These are phyloP conservation scores for Fulvia fulva DNA, from an alignment of 2,329 filamentous ascomycete genomes.

Conservation along the genomic window DNA sequence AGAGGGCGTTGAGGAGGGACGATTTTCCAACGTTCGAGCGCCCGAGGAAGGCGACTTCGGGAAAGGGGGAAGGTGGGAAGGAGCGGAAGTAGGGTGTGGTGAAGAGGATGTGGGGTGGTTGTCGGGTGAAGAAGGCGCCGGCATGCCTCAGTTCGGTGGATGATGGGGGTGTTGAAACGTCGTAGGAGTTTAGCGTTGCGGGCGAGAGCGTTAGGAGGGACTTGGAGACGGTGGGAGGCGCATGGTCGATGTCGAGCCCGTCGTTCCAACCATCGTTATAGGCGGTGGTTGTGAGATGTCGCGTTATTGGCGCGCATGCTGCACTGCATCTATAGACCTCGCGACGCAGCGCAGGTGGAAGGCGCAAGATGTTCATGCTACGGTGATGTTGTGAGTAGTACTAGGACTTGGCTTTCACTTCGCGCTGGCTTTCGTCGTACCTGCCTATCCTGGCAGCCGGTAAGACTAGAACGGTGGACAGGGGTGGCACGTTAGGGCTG, in stretches of 20 bases:
- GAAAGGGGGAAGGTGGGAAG: slow-evolving; percentile 51
- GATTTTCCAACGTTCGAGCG: slow-evolving; percentile 69
- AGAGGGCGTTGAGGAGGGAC: slow-evolving; percentile 61
- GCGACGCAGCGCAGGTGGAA: slow-evolving; percentile 24
- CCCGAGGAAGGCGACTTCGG: slow-evolving; percentile 64
- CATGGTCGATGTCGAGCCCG: background rate
- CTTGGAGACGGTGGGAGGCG: background rate
- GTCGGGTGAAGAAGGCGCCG: slow-evolving; percentile 43
- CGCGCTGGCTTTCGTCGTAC: background rate
- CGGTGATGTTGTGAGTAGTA: background rate
- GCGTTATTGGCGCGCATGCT: slow-evolving; percentile 1
- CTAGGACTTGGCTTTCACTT: background rate
- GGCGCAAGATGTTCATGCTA: slow-evolving; percentile 29
- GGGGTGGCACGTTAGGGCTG: background rate
- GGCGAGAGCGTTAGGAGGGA: slow-evolving; percentile 28
- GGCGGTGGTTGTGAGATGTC: slow-evolving; percentile 2
- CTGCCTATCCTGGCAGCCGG: background rate
- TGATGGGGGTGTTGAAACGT: slow-evolving; percentile 29
- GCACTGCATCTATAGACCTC: slow-evolving; percentile 4
- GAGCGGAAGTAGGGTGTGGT: slow-evolving; percentile 57
- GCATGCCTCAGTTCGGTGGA: slow-evolving; percentile 39
- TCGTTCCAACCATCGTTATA: background rate
- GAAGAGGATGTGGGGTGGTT: slow-evolving; percentile 55
- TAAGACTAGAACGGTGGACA: background rate
- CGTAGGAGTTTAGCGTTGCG: slow-evolving; percentile 33